These are phyloP conservation scores for Ophiorrhiza pumila DNA, from an alignment of 257 asterid genomes.

Conservation along the genomic window DNA sequence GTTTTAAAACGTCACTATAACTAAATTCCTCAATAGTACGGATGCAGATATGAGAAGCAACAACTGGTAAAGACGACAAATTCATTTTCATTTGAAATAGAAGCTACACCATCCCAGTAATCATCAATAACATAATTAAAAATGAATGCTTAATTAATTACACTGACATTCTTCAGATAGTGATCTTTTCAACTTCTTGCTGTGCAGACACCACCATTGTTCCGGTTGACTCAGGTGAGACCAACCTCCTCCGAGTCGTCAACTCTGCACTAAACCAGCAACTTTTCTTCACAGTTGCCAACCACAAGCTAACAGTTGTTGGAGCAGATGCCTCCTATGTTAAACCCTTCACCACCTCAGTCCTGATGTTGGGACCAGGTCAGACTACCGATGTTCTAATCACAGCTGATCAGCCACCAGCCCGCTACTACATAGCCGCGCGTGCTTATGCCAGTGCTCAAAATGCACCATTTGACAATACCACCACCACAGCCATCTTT, in stretches of 20 bases:
- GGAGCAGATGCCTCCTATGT: constrained; percentile 82
- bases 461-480: constrained; percentile 79
- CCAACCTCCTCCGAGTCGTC: constrained; percentile 65
- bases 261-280: constrained; percentile 82
- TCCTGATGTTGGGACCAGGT: constrained; percentile 92
- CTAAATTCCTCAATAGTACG: not conserved
- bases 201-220: constrained; percentile 57
- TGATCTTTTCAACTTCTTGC: not conserved
- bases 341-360: constrained; percentile 80
- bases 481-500: constrained; percentile 88
- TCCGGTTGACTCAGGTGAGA: constrained; percentile 58
- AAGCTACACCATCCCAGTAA: too few relatives aligned
- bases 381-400: constrained; percentile 89
- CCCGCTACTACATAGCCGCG: constrained; percentile 78
- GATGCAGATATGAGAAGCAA: not conserved
- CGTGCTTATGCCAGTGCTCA: constrained; percentile 88
- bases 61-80: not conserved
- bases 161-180: not conserved
- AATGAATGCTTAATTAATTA: too few relatives aligned
- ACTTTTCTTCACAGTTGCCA: constrained; percentile 80
- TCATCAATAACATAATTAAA: not conserved
- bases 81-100: not conserved
- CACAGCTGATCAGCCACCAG: constrained; percentile 64
- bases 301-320: constrained; percentile 80
- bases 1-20: too few relatives aligned